Evolutionary conservation across 768 basidiomycete genomes (phyloP), one percentile per base, ranked within the genome.

Genomic region (Russula griseocarnosa): DNA sequence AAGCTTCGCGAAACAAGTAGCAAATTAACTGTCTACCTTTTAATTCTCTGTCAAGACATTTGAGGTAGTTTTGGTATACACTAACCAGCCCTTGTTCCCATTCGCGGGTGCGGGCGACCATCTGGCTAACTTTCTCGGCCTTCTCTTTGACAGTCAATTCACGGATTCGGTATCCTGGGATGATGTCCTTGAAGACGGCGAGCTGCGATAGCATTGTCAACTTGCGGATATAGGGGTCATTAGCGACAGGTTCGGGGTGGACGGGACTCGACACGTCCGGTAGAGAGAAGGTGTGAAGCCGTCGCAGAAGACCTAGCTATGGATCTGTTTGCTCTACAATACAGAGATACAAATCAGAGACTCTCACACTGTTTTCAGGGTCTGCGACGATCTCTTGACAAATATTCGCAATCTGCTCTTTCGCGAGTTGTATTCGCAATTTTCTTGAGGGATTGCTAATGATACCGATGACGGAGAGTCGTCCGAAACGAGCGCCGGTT

Each of bases 101-200:
- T 71, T 98, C 97, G 67, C 97, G 84, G 68, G 90, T 88, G 28
- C 86, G 83, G 20, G 87, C 81, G 9, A 99, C 94, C 79, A 92
- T 86, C 75, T 98, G 96, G 73, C 92, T 86, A 68, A 97, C 93
- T 76, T 96, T 97, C 74, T 94, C 93, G 4, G 86, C 79, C 74
- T 90, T 92, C 75, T 99, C 97, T 68, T 84, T 83, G 56, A 94
- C 96, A 8, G 93, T 94, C 50, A 98, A 79, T 20, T 86, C 76
- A 58, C 97, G 92, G 73, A 99, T 96, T 65, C 94, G 88, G 75
- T 98, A 99, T 3, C 93, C 93, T 28, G 97, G 97, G 47, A 98
- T 86, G 66, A 98, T 84, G 74, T 99, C 97, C 72, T 93, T 94
- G 81, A 92, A 97, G 13, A 98, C 92, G 30, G 94, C 90, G 34